These are phyloP conservation scores for Epichloe elymi DNA, from an alignment of 2,329 filamentous ascomycete species.

Conservation along the genomic window DNA sequence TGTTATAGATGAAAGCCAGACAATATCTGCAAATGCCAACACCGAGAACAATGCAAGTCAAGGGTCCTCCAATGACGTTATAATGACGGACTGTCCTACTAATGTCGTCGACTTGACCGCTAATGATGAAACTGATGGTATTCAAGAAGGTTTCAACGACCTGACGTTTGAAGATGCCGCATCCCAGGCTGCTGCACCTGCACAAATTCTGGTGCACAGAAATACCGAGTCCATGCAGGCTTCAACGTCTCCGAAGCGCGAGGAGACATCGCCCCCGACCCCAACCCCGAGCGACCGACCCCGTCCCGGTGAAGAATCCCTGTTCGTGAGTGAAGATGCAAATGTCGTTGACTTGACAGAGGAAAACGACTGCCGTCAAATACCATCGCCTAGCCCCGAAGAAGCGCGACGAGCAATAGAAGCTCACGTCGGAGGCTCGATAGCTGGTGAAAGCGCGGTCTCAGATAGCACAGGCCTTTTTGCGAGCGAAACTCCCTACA, in stretches of 20 bases:
- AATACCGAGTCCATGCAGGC: neutral
- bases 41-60: neutral
- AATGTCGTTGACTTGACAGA: neutral
- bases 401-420: neutral
- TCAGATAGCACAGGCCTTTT: neutral
- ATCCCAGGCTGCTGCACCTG: neutral
- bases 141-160: neutral
- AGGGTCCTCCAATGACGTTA: neutral
- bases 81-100: neutral
- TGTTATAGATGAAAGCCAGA: neutral
- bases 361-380: neutral
- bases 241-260: neutral
- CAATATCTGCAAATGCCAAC: neutral
- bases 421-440: neutral
- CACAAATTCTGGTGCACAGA: neutral
- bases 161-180: neutral
- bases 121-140: neutral
- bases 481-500: neutral
- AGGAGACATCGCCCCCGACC: neutral
- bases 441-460: neutral
- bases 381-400: neutral
- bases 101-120: neutral
- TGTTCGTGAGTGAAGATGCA: neutral
- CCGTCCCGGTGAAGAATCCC: neutral
- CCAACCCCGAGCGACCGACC: neutral